A percentile compares a stretch with the other conserved stretches of the same genome.
phyloP scores from a whole-genome alignment of 768 basidiomycete species.

The Gymnopilus dilepis region DNA sequence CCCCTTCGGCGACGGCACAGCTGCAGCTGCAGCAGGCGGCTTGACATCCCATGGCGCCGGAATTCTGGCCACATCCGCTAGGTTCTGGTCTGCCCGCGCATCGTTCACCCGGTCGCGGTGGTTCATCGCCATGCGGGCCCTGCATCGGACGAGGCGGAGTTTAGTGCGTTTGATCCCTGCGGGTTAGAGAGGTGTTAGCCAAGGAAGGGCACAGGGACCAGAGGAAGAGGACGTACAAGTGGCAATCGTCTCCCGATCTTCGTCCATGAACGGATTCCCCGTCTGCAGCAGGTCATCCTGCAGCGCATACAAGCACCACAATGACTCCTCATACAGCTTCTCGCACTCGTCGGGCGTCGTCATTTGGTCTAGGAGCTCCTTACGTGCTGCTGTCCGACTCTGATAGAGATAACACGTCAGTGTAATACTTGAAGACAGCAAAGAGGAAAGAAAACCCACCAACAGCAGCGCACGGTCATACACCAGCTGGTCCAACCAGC shows the following conservation, averaged over 20 bases:
- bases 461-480: slow-evolving; percentile 90
- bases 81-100: slow-evolving; percentile 79
- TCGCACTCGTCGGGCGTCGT: slow-evolving; percentile 83
- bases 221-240: slow-evolving; percentile 58
- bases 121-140: slow-evolving; percentile 77
- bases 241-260: slow-evolving; percentile 78
- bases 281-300: slow-evolving; percentile 87
- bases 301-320: slow-evolving; percentile 93
- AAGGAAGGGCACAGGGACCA: neutral
- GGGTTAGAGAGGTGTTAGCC: neutral
- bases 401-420: slow-evolving; percentile 35
- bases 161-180: slow-evolving; percentile 87
- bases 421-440: neutral
- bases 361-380: slow-evolving; percentile 85
- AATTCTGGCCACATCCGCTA: slow-evolving; percentile 71
- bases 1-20: no score
- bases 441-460: slow-evolving; percentile 50
- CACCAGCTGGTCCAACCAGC: slow-evolving; percentile 88
- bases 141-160: slow-evolving; percentile 79
- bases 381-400: slow-evolving; percentile 92
- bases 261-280: slow-evolving; percentile 85
- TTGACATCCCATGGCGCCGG: slow-evolving; percentile 77
- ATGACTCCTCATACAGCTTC: slow-evolving; percentile 91
- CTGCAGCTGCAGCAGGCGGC: no score
- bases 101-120: slow-evolving; percentile 75